Percentiles rank a stretch among this genome's conserved stretches.
These are phyloP conservation scores for Fusarium stilboides DNA, from an alignment of 2,329 filamentous ascomycete genomes.

Conservation along the genomic window DNA sequence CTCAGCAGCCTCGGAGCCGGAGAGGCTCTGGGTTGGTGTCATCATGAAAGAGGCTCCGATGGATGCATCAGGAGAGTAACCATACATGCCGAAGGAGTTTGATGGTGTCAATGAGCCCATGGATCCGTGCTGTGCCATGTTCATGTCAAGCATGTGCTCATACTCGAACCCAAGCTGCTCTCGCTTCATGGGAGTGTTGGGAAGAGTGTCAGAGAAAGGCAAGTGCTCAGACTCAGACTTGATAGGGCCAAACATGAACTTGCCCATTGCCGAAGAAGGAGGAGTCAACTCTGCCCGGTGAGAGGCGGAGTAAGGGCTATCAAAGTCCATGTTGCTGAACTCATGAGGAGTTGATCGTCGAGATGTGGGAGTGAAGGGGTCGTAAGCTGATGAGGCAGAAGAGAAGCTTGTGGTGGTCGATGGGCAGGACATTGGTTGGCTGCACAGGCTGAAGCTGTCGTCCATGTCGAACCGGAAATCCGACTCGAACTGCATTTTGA, in stretches of 20 bases:
- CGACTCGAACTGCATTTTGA: slow-evolving; percentile 58
- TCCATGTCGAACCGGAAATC: slow-evolving; percentile 60
- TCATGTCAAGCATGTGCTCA: slow-evolving; percentile 58
- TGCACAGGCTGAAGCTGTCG: slow-evolving; percentile 58
- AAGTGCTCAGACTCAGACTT: slow-evolving; percentile 56
- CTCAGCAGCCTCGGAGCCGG: slow-evolving; percentile 58
- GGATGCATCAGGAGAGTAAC: slow-evolving; percentile 54
- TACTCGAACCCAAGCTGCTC: slow-evolving; percentile 57
- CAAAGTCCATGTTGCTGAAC: slow-evolving; percentile 57
- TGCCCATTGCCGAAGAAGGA: slow-evolving; percentile 53
- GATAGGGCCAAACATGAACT: slow-evolving; percentile 55
- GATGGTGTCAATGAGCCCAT: slow-evolving; percentile 59
- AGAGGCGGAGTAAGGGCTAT: slow-evolving; percentile 51
- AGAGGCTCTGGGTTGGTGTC: slow-evolving; percentile 59
- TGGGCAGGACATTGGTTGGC: slow-evolving; percentile 56
- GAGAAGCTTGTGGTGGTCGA: slow-evolving; percentile 58
- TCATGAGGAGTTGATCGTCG: slow-evolving; percentile 61
- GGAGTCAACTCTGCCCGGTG: slow-evolving; percentile 56
- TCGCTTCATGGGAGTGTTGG: slow-evolving; percentile 57
- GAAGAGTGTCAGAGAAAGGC: slow-evolving; percentile 52
- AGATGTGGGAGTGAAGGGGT: slow-evolving; percentile 62
- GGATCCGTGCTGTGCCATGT: slow-evolving; percentile 52
- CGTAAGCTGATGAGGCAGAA: slow-evolving; percentile 59
- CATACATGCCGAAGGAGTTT: slow-evolving; percentile 55
- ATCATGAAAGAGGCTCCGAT: slow-evolving; percentile 58